Evolutionary conservation across 2,329 filamentous ascomycete genomes (phyloP).

Genomic region (Penicillium sp.): DNA sequence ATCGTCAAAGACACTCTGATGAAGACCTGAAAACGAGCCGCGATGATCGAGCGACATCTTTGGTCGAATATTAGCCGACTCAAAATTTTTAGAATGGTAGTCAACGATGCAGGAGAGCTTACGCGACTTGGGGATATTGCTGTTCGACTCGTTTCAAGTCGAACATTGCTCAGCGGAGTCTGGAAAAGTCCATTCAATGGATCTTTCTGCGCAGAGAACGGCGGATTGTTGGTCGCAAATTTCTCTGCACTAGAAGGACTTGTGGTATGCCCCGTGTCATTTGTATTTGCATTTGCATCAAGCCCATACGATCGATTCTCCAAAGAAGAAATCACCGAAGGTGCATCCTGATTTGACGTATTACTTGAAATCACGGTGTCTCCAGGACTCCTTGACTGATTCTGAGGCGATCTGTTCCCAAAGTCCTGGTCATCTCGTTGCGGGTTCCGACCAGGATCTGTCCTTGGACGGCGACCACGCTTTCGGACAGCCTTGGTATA

Average conservation of each 20-base stretch:
- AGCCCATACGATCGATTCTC: constrained; percentile 10
- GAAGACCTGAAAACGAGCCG: constrained; percentile 9
- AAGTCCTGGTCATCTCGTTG: constrained; percentile 1
- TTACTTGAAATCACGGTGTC: constrained; percentile 14
- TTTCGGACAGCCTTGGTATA: constrained; percentile 34
- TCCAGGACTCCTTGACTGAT: constrained; percentile 9
- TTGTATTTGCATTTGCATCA: constrained; percentile 1
- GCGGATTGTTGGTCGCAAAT: neutral
- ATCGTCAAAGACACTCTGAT: constrained; percentile 14
- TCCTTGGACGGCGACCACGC: constrained; percentile 29
- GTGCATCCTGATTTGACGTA: constrained; percentile 6
- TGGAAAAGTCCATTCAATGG: constrained; percentile 7
- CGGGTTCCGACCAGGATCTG: constrained; percentile 9
- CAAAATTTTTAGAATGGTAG: neutral
- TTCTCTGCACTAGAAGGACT: constrained; percentile 8
- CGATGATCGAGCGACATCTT: constrained; percentile 13
- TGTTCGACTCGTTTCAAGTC: constrained; percentile 6
- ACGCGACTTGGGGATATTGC: constrained; percentile 4
- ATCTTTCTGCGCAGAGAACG: neutral
- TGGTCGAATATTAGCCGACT: neutral
- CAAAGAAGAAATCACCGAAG: neutral
- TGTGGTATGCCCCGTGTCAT: constrained; percentile 4
- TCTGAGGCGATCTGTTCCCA: constrained; percentile 1
- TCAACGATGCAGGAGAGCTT: neutral
- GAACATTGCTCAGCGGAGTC: neutral